Evolutionary conservation across 495 filamentous ascomycete genomes (phyloP).

Genomic region (Hypoxylon subgilvum): DNA sequence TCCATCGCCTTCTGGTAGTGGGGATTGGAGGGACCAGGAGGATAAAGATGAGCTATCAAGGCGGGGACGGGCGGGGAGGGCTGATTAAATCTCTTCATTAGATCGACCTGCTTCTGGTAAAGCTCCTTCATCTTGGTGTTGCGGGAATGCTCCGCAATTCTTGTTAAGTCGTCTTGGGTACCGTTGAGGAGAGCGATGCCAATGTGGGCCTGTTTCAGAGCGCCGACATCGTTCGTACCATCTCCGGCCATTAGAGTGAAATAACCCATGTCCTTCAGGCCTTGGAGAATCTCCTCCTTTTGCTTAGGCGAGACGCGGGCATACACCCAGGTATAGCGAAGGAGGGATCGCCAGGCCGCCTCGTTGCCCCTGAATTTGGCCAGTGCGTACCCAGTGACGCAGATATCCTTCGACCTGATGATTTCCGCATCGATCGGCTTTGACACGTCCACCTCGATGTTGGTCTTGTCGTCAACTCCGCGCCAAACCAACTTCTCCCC

Average conservation of each 20-base stretch:
- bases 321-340: conserved; percentile 95
- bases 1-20: conserved; percentile 93
- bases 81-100: conserved; percentile 95
- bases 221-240: conserved; percentile 97
- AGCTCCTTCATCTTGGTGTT: conserved; percentile 97
- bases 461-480: conserved; percentile 88
- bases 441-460: conserved; percentile 84
- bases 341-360: conserved; percentile 69
- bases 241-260: conserved; percentile 99
- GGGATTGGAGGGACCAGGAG: conserved; percentile 89
- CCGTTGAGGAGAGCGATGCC: conserved; percentile 96
- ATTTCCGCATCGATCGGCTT: conserved; percentile 82
- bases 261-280: conserved; percentile 94
- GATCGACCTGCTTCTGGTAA: conserved; percentile 89
- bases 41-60: conserved; percentile 92
- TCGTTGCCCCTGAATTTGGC: conserved; percentile 83
- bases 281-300: conserved; percentile 97
- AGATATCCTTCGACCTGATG: conserved; percentile 86
- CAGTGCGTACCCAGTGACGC: conserved; percentile 93
- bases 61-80: conserved; percentile 85
- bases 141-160: conserved; percentile 89
- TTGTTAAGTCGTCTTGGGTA: conserved; percentile 84
- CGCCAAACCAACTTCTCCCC: conserved; percentile 89
- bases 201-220: conserved; percentile 97
- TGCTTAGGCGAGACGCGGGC: conserved; percentile 97